These are phyloP conservation scores for Microsporum audouinii DNA, from an alignment of 2,329 filamentous ascomycete species.

Conservation along the genomic window DNA sequence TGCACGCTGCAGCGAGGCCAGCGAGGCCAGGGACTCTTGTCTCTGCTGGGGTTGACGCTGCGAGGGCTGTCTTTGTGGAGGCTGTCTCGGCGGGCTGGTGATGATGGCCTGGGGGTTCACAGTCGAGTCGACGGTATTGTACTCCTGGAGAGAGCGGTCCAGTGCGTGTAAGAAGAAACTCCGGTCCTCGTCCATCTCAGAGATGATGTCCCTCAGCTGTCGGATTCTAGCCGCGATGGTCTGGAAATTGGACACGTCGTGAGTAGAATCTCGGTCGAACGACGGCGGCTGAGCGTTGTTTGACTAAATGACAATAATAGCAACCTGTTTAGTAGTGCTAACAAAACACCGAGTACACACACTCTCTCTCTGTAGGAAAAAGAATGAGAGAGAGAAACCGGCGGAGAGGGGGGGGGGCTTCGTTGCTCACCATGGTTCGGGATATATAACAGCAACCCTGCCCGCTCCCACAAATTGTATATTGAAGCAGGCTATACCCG, in stretches of 20 bases:
- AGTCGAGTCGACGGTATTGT: neutral
- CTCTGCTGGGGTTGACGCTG: neutral
- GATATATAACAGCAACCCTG: neutral
- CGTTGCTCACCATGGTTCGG: neutral
- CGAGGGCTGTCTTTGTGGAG: neutral
- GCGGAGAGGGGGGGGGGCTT: neutral
- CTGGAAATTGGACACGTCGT: neutral
- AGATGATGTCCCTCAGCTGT: neutral
- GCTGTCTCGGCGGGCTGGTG: neutral
- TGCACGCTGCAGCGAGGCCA: slow-evolving; percentile 1
- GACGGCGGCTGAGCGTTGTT: neutral
- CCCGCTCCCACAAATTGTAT: neutral
- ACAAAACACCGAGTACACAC: neutral
- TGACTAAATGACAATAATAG: neutral
- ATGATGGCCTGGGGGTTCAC: neutral
- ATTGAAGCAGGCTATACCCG: neutral
- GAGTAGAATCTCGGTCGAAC: neutral
- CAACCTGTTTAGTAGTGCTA: neutral
- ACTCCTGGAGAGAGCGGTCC: neutral
- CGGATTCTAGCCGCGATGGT: slow-evolving; percentile 1
- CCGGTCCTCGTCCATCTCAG: slow-evolving; percentile 2
- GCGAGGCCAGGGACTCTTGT: neutral
- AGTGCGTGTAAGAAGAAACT: neutral
- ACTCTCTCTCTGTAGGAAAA: neutral
- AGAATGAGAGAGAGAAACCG: neutral